Base-by-base conservation (phyloP, 1,284 basidiomycete species). In the Filobasidium uniguttulatum region DNA sequence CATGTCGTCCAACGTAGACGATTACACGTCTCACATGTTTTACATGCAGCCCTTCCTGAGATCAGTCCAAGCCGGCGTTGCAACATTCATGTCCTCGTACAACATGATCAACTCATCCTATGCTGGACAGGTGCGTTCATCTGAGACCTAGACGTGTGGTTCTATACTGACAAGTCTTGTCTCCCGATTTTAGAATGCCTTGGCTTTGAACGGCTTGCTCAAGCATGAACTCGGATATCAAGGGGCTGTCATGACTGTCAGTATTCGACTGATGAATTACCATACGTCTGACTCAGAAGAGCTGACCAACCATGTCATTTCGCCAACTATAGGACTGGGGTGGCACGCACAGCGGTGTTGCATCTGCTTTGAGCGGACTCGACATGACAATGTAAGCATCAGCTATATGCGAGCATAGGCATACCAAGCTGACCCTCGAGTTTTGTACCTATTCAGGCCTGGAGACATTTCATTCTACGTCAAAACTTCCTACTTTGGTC, bases 21-120 rank as follows among this genome's bases (percentile, higher is more conserved):
- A 86, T 60, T 72, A 82, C 22, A 85, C 85, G 9, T 49, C 51
- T 3, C 59, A 62, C 31, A 61, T 65, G 48, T 59, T 66, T 47
- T 67, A 69, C 54, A 56, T 62, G 6, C 62, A 60, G 48, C 74
- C 79, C 0, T 87, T 85, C 73, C 62, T 85, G 61, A 74, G 75
- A 52, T 79, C 79, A 43, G 77, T 86, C n/a, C 76, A 80, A 70
- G 83, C 83, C 0, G 83, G 82, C 29, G 80, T 83, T 5, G 75
- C 80, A 1, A 77, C 77, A 38, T 73, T 87, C 54, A 89, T 88
- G 85, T 87, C 82, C 69, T 79, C 77, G 44, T 82, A 82, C 64
- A 67, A 67, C 56, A 59, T 51, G 7, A 45, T 57, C 62, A 82
- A 82, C 59, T 72, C 75, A 8, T 77, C 74, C 0, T 81, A 68